phyloP scores from a whole-genome alignment of 2,329 filamentous ascomycete species.

The Fusarium phyllophilum region DNA sequence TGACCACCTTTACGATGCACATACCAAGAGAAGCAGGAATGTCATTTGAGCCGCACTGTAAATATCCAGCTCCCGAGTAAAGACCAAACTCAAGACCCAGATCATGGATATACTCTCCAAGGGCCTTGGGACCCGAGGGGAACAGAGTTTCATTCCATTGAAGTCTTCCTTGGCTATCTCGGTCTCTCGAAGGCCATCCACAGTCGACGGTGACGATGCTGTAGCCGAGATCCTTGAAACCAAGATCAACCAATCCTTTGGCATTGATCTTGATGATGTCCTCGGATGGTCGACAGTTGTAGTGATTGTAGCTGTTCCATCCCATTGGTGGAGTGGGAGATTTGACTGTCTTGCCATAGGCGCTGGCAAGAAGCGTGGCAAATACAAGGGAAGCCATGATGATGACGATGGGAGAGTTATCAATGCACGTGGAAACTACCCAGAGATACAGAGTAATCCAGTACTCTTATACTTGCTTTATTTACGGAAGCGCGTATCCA shows the following conservation, averaged over 20 bases:
- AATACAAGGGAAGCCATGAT: constrained; percentile 16
- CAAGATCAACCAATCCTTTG: constrained; percentile 62
- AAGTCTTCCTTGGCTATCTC: constrained; percentile 56
- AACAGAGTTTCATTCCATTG: constrained; percentile 62
- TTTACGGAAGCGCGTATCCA: neutral
- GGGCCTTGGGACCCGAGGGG: constrained; percentile 59
- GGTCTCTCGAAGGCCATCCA: constrained; percentile 60
- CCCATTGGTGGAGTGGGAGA: constrained; percentile 57
- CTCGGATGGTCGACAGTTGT: constrained; percentile 32
- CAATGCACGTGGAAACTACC: neutral
- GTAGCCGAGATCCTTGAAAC: constrained; percentile 64
- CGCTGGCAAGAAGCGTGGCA: neutral
- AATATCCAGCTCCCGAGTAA: constrained; percentile 62
- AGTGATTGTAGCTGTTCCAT: constrained; percentile 69
- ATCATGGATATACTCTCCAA: constrained; percentile 61
- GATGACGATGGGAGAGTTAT: neutral
- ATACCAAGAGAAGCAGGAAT: constrained; percentile 57
- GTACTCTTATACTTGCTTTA: neutral
- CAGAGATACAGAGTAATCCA: too few relatives aligned
- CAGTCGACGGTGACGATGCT: constrained; percentile 67
- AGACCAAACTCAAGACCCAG: constrained; percentile 62
- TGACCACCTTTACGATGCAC: neutral
- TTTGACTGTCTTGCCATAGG: constrained; percentile 19
- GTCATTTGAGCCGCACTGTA: constrained; percentile 56
- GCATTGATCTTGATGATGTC: constrained; percentile 55